A percentile compares a stretch with the other conserved stretches of the same genome.
These are phyloP conservation scores for Acer negundo DNA, from an alignment of 345 rosid species.

Conservation along the genomic window DNA sequence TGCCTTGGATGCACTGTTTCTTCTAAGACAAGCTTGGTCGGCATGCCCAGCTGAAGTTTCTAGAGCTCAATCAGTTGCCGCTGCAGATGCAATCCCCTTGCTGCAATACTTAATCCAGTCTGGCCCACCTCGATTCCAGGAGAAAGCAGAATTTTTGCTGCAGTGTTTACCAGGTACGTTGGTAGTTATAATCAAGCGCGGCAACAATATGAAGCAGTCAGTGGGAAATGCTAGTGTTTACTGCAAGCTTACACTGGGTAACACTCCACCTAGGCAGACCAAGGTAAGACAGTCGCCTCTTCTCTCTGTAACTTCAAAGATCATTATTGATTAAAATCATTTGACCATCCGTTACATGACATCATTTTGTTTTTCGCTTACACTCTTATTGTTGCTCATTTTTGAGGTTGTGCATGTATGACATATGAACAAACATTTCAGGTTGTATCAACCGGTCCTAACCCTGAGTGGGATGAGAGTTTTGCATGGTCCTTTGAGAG, in stretches of 20 bases:
- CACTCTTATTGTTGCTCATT: background rate
- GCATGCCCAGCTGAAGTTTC: conserved; percentile 99
- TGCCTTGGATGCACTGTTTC: conserved; percentile 90
- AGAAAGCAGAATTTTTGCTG: conserved; percentile 92
- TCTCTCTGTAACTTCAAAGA: background rate
- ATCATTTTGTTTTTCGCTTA: background rate
- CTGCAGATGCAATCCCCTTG: conserved; percentile 97
- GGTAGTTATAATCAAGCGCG: conserved; percentile 88
- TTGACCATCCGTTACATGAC: background rate
- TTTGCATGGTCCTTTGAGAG: conserved; percentile 98
- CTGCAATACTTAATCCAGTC: conserved; percentile 96
- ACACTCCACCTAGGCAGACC: conserved; percentile 84
- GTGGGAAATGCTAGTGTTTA: conserved; percentile 97
- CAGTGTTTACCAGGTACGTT: conserved; percentile 99
- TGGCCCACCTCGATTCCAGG: conserved; percentile 99
- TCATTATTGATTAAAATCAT: background rate
- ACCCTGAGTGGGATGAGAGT: conserved; percentile 98
- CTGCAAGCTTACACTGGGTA: conserved; percentile 93
- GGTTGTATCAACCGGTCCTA: conserved; percentile 94
- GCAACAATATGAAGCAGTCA: conserved; percentile 98
- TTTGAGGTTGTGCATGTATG: background rate
- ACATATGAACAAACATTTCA: conserved; percentile 20
- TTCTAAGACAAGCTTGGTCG: conserved; percentile 99
- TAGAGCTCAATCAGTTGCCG: conserved; percentile 92
- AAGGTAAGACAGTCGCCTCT: conserved; percentile 43